Evolutionary conservation across 1,284 basidiomycete genomes (phyloP).

Genomic region (Vanrija humicola): DNA sequence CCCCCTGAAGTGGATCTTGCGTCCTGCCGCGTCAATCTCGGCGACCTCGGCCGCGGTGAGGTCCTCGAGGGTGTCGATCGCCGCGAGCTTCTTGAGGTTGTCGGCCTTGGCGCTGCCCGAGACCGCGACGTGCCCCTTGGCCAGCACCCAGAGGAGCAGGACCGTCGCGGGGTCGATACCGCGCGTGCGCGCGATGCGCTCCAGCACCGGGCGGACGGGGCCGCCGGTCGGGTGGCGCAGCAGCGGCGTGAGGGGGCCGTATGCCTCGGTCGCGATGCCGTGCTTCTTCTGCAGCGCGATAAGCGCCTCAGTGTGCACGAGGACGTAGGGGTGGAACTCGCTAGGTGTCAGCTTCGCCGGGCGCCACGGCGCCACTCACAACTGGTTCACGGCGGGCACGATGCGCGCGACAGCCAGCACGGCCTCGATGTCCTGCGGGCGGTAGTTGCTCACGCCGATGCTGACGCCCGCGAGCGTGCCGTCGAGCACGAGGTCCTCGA

Average conservation of each 20-base stretch:
- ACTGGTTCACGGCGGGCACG: constrained; percentile 66
- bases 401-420: constrained; percentile 53
- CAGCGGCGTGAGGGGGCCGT: constrained; percentile 57
- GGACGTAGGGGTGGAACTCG: constrained; percentile 71
- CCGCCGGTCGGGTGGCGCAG: constrained; percentile 56
- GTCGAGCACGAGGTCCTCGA: constrained; percentile 43
- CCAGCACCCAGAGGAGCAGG: constrained; percentile 60
- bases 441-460: constrained; percentile 46
- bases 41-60: constrained; percentile 61
- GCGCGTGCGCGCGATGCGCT: constrained; percentile 48
- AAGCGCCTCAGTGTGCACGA: constrained; percentile 58
- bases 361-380: constrained; percentile 32
- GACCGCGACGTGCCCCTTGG: constrained; percentile 58
- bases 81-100: constrained; percentile 62
- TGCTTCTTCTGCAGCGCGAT: constrained; percentile 58
- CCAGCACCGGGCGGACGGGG: constrained; percentile 56
- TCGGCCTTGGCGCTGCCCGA: constrained; percentile 65
- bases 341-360: constrained; percentile 50
- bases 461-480: constrained; percentile 60
- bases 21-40: constrained; percentile 60
- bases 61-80: constrained; percentile 56
- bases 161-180: constrained; percentile 57
- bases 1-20: constrained; percentile 57
- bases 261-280: constrained; percentile 63
- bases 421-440: constrained; percentile 39